Conservation (phyloP, 169 alveolate genomes). For the Plasmodium vivax region DNA sequence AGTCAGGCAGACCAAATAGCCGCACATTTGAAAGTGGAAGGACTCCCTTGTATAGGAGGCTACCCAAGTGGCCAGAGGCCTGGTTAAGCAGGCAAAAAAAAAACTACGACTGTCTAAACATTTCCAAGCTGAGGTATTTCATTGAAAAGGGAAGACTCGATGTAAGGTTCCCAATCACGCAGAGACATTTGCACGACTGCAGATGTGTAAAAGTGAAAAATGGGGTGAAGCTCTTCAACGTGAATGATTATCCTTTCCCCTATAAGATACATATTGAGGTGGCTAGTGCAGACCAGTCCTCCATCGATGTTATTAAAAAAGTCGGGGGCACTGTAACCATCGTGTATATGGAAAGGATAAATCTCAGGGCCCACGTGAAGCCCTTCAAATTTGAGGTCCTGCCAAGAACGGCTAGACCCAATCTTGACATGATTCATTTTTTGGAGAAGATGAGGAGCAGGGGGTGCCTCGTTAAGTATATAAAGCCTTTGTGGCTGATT, state of each 20-base stretch:
- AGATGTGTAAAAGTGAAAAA: constrained; percentile 86
- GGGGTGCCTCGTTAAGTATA: constrained; percentile 88
- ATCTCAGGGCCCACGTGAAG: constrained; percentile 88
- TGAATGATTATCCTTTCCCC: constrained; percentile 92
- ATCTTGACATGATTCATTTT: constrained; percentile 83
- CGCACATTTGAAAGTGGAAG: constrained; percentile 88
- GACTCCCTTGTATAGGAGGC: constrained; percentile 85
- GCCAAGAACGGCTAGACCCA: constrained; percentile 89
- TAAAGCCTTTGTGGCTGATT: constrained; percentile 91
- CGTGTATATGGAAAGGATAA: constrained; percentile 86
- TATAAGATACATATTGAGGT: constrained; percentile 91
- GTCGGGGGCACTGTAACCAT: constrained; percentile 91
- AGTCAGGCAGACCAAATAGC: constrained; percentile 84
- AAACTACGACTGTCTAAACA: constrained; percentile 83
- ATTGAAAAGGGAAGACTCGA: constrained; percentile 89
- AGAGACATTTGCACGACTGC: constrained; percentile 90
- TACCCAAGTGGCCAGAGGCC: constrained; percentile 89
- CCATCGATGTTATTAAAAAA: constrained; percentile 87
- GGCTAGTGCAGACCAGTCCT: constrained; percentile 91
- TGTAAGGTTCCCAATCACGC: constrained; percentile 89
- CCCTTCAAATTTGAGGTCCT: constrained; percentile 89
- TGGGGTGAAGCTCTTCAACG: constrained; percentile 89
- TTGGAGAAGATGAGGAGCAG: constrained; percentile 89
- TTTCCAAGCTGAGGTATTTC: constrained; percentile 86
- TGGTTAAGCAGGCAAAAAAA: constrained; percentile 85